Evolutionary conservation across 306 rosid species (phyloP).

Genomic region (Psophocarpus tetragonolobus): DNA sequence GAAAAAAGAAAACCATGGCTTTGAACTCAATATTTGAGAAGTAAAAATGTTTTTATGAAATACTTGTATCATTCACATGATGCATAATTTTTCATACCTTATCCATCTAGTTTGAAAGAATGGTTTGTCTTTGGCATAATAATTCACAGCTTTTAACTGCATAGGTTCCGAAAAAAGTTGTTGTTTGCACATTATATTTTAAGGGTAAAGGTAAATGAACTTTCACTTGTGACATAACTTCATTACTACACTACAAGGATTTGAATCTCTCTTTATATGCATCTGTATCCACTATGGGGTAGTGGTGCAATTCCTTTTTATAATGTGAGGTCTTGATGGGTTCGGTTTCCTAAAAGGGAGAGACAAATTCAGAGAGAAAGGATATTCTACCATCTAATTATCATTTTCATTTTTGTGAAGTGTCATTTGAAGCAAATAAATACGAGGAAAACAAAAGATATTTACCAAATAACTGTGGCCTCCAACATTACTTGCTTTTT

Average conservation of each 20-base stretch:
- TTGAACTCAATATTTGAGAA: background rate
- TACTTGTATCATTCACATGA: background rate
- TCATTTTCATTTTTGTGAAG: conserved; percentile 14
- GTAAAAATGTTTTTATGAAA: background rate
- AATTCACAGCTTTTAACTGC: background rate
- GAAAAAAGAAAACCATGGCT: background rate
- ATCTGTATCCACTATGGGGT: conserved; percentile 19
- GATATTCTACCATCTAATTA: conserved; percentile 26
- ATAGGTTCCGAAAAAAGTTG: background rate
- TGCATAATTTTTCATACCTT: background rate
- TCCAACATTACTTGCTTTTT: conserved; percentile 17
- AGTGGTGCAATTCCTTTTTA: conserved; percentile 28
- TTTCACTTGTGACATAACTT: conserved; percentile 4
- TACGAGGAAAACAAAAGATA: background rate
- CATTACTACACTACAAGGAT: conserved; percentile 1
- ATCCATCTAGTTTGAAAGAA: background rate
- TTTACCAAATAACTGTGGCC: conserved; percentile 30
- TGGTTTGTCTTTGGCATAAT: background rate
- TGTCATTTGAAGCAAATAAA: conserved; percentile 28
- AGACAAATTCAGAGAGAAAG: conserved; percentile 31
- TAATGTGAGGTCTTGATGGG: conserved; percentile 29
- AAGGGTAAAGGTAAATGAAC: conserved; percentile 4
- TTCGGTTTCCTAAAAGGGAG: conserved; percentile 27
- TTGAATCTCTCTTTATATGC: conserved; percentile 22
- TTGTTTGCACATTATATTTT: background rate